Conservation (phyloP, 441 rosid species). For the Kokia cookei region DNA sequence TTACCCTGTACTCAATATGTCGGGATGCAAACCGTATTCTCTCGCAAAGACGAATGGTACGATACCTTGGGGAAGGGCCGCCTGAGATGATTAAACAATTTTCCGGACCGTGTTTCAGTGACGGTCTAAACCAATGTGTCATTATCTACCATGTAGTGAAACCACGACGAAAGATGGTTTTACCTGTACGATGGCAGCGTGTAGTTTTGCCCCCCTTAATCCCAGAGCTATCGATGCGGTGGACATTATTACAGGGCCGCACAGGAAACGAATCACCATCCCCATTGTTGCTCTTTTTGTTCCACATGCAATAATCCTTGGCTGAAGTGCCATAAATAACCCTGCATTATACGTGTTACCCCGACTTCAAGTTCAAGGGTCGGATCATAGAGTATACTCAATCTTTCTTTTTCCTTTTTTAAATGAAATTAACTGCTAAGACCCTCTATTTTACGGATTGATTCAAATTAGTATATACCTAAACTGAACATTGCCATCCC, state of each 20-base stretch:
- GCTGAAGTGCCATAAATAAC: conserved; percentile 79
- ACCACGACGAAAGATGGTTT: neutral
- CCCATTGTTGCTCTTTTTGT: conserved; percentile 52
- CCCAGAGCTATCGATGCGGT: conserved; percentile 49
- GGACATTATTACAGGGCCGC: conserved; percentile 61
- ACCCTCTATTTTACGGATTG: no score
- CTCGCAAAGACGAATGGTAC: conserved; percentile 81
- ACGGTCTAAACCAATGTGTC: neutral
- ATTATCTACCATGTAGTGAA: neutral
- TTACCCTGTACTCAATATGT: conserved; percentile 69
- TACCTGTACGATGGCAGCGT: conserved; percentile 78
- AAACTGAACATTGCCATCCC: conserved; percentile 91
- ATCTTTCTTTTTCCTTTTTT: no score
- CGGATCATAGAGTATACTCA: neutral
- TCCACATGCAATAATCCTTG: conserved; percentile 67
- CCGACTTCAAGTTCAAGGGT: neutral
- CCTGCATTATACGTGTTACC: conserved; percentile 25
- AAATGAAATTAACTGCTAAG: no score
- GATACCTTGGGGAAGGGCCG: conserved; percentile 83
- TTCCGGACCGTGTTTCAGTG: neutral
- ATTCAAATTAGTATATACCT: conserved; percentile 23
- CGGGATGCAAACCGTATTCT: conserved; percentile 74
- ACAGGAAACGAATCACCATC: conserved; percentile 56
- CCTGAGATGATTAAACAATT: conserved; percentile 27
- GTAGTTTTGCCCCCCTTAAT: conserved; percentile 47